Conservation (phyloP, 176 grass and related monocot genomes). For the Bromus sterilis region DNA sequence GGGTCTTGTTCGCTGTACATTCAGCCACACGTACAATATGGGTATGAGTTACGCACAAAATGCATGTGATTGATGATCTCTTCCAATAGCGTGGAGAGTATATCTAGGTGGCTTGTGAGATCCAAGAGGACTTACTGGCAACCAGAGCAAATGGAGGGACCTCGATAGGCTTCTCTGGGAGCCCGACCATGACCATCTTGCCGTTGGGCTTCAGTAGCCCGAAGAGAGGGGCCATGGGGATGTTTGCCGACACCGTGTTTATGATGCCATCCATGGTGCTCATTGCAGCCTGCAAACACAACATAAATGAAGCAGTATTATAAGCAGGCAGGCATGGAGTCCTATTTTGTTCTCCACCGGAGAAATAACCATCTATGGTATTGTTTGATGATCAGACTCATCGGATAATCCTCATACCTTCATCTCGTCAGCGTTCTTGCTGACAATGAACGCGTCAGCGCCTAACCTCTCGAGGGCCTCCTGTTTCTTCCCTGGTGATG, state of each 20-base stretch:
- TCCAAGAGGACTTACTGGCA: neutral
- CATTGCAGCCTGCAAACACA: slow-evolving; percentile 17
- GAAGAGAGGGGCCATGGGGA: slow-evolving; percentile 9
- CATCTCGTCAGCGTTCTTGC: slow-evolving; percentile 30
- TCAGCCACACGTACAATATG: neutral
- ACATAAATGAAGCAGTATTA: neutral
- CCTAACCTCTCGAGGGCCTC: slow-evolving; percentile 52
- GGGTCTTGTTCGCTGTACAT: slow-evolving; percentile 28
- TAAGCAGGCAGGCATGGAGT: neutral
- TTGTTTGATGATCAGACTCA: neutral
- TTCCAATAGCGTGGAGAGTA: neutral
- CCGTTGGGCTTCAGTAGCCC: slow-evolving; percentile 33
- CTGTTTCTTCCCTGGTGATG: slow-evolving; percentile 38
- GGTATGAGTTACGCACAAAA: neutral
- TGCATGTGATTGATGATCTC: neutral
- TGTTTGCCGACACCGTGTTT: slow-evolving; percentile 44
- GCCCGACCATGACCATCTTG: slow-evolving; percentile 47
- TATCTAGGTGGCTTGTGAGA: too few relatives aligned
- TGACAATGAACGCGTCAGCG: slow-evolving; percentile 52
- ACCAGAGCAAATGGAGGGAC: slow-evolving; percentile 28
- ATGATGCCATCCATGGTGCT: slow-evolving; percentile 20
- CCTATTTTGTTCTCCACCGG: neutral
- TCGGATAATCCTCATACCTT: slow-evolving; percentile 25
- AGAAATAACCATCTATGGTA: neutral
- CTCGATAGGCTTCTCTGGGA: neutral